These are phyloP conservation scores for Pichiaceae sp. DNA, from an alignment of 1,139 yeast species.

Conservation along the genomic window DNA sequence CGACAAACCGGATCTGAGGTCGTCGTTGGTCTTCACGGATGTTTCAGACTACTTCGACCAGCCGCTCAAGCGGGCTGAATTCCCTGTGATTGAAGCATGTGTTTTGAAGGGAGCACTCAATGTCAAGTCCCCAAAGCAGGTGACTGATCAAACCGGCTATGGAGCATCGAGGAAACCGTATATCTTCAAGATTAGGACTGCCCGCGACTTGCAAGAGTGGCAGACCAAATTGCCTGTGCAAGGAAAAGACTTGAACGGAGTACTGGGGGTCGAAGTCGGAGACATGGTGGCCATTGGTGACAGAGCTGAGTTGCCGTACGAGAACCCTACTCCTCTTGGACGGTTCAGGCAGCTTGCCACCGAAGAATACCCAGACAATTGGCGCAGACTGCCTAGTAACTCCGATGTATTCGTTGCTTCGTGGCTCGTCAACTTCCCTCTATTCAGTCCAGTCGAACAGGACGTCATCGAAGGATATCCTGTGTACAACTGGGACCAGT, in stretches of 20 bases:
- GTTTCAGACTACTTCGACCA: conserved; percentile 35
- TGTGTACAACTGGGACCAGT: conserved; percentile 36
- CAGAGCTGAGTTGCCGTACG: conserved; percentile 60
- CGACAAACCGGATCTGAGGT: conserved; percentile 89
- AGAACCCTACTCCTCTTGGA: conserved; percentile 94
- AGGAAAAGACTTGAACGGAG: conserved; percentile 23
- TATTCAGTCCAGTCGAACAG: conserved; percentile 66
- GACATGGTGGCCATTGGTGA: conserved; percentile 72
- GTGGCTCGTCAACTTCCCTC: conserved; percentile 90
- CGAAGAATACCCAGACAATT: conserved; percentile 39
- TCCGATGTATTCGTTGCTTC: conserved; percentile 48
- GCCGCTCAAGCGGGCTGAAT: conserved; percentile 29
- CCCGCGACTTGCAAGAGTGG: conserved; percentile 37
- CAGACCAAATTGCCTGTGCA: conserved; percentile 23
- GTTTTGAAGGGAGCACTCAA: conserved; percentile 46
- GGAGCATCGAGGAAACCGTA: conserved; percentile 48
- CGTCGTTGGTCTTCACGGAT: conserved; percentile 41
- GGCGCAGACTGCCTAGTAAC: conserved; percentile 31
- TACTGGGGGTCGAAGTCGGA: conserved; percentile 46
- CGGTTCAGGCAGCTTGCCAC: conserved; percentile 70
- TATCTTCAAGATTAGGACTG: conserved; percentile 38
- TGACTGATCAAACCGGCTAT: conserved; percentile 41
- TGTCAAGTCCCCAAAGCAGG: conserved; percentile 28
- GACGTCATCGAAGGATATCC: conserved; percentile 42
- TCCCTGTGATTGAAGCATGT: conserved; percentile 66